These are phyloP conservation scores for Begonia masoniana DNA, from an alignment of 306 rosid species.

Conservation along the genomic window DNA sequence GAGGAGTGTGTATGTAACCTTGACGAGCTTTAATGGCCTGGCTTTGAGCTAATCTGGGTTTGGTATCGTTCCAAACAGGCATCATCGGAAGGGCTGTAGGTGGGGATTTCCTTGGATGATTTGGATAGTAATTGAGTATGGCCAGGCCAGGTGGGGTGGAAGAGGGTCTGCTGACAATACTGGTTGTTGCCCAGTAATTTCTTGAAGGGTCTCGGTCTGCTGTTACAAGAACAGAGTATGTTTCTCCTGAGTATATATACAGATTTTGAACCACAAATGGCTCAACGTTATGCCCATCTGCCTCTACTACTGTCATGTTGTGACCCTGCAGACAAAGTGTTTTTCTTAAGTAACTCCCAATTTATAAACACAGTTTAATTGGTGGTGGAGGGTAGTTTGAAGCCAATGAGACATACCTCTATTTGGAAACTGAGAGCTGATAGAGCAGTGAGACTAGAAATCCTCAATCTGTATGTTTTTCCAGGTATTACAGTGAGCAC, in stretches of 20 bases:
- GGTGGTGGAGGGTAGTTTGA: neutral
- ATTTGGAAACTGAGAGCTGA: slow-evolving; percentile 79
- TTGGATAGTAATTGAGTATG: slow-evolving; percentile 66
- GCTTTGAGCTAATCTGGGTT: slow-evolving; percentile 41
- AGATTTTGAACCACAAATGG: slow-evolving; percentile 63
- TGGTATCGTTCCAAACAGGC: slow-evolving; percentile 44
- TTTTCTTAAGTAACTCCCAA: neutral
- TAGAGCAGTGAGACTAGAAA: slow-evolving; percentile 58
- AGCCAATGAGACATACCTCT: slow-evolving; percentile 30
- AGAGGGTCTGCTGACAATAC: slow-evolving; percentile 41
- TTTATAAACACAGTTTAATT: too few species aligned
- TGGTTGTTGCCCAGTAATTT: slow-evolving; percentile 69
- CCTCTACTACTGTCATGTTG: slow-evolving; percentile 85
- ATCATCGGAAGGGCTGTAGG: slow-evolving; percentile 37
- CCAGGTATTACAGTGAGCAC: slow-evolving; percentile 40
- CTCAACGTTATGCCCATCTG: slow-evolving; percentile 84
- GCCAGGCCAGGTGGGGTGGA: slow-evolving; percentile 60
- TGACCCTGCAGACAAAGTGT: slow-evolving; percentile 44
- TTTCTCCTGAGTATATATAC: slow-evolving; percentile 78
- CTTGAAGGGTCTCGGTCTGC: slow-evolving; percentile 60
- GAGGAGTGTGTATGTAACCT: slow-evolving; percentile 38
- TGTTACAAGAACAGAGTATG: slow-evolving; percentile 69
- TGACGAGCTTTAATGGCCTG: slow-evolving; percentile 42
- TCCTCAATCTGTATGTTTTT: slow-evolving; percentile 53
- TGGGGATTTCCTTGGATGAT: slow-evolving; percentile 52